phyloP scores from a whole-genome alignment of 192 early-diverging fungal species.

The Tieghemiomyces parasiticus region DNA sequence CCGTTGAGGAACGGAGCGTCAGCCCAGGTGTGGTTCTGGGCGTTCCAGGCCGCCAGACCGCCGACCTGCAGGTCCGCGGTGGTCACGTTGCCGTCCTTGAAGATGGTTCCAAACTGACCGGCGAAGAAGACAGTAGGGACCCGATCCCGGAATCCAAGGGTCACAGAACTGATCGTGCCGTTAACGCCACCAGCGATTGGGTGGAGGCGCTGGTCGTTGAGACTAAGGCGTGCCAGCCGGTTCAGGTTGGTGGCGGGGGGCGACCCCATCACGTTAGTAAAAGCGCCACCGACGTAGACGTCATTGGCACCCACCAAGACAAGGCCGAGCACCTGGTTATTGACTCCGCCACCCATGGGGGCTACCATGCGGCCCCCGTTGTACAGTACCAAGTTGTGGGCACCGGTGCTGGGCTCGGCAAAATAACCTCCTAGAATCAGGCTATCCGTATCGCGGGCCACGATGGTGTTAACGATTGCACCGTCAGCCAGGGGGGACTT shows the following conservation, averaged over 20 bases:
- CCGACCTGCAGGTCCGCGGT: background rate
- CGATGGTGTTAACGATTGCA: conserved; percentile 31
- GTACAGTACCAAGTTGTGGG: conserved; percentile 43
- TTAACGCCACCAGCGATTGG: background rate
- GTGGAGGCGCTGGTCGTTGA: background rate
- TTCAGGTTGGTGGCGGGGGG: background rate
- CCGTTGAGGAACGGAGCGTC: conserved; percentile 7
- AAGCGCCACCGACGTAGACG: conserved; percentile 14
- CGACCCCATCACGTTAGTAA: conserved; percentile 8
- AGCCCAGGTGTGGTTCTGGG: background rate
- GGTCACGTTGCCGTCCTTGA: background rate
- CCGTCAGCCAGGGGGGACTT: conserved; percentile 21
- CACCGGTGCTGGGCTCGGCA: conserved; percentile 16
- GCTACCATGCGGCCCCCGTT: conserved; percentile 17
- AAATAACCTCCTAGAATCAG: conserved; percentile 51
- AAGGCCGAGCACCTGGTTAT: conserved; percentile 12
- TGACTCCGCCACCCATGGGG: conserved; percentile 12
- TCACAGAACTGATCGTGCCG: background rate
- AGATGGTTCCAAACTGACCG: conserved; percentile 13
- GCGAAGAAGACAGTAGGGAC: conserved; percentile 9
- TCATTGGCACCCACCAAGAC: background rate
- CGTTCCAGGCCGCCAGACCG: conserved; percentile 1
- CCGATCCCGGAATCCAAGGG: background rate
- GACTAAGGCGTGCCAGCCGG: background rate
- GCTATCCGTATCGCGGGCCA: conserved; percentile 18